phyloP scores from a whole-genome alignment of 176 grass and related monocot genomes.

The Puya raimondii region DNA sequence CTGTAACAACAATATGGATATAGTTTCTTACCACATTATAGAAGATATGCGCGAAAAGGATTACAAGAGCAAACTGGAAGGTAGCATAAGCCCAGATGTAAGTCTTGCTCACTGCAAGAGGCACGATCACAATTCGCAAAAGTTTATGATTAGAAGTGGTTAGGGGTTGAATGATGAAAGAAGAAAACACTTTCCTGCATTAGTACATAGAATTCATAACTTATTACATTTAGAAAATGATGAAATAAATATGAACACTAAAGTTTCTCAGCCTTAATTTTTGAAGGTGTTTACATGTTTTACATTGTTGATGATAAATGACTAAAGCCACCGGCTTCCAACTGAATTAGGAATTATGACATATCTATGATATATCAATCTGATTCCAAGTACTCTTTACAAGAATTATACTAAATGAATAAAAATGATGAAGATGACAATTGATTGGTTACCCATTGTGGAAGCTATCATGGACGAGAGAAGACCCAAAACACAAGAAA shows the following conservation, averaged over 20 bases:
- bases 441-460: conserved; percentile 66
- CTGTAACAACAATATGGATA: not conserved
- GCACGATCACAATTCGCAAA: not conserved
- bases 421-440: conserved; percentile 7
- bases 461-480: conserved; percentile 94
- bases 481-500: conserved; percentile 84
- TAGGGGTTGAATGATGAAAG: too few relatives aligned
- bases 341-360: not conserved
- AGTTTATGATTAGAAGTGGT: not conserved
- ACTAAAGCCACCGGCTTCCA: too few relatives aligned
- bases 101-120: conserved; percentile 53
- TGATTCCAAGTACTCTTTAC: not conserved
- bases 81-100: conserved; percentile 94
- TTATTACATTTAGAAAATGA: too few relatives aligned
- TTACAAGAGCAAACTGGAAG: conserved; percentile 94
- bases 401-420: not conserved
- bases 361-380: not conserved
- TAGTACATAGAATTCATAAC: too few relatives aligned
- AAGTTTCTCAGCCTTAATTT: too few relatives aligned
- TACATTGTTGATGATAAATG: too few relatives aligned
- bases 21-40: conserved; percentile 64
- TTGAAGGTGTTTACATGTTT: too few relatives aligned
- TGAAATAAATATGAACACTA: too few relatives aligned
- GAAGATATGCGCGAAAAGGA: conserved; percentile 93
- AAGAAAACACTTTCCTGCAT: too few relatives aligned